These are phyloP conservation scores for Paecilomyces dactylethromorphus DNA, from an alignment of 2,329 filamentous ascomycete species.

Conservation along the genomic window DNA sequence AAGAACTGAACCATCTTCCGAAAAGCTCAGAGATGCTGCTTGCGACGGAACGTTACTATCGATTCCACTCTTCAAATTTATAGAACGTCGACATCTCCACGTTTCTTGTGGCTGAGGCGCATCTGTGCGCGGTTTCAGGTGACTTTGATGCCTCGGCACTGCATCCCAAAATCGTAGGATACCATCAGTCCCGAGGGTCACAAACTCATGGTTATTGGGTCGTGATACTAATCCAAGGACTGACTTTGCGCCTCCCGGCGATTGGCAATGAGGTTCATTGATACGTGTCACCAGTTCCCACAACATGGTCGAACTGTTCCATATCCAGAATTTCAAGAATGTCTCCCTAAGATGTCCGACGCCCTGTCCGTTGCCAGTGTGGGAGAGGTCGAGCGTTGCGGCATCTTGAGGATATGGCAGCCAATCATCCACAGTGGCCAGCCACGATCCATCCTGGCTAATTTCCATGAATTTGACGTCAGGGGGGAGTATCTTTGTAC, in stretches of 20 bases:
- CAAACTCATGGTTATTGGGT: conserved; percentile 64
- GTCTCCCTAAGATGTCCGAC: conserved; percentile 56
- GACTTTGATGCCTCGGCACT: conserved; percentile 61
- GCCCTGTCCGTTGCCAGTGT: conserved; percentile 37
- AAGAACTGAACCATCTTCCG: conserved; percentile 77
- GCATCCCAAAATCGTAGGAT: conserved; percentile 76
- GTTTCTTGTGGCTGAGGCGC: conserved; percentile 52
- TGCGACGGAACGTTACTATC: conserved; percentile 27
- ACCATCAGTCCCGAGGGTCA: conserved; percentile 77
- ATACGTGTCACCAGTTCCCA: conserved; percentile 78
- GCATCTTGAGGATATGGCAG: conserved; percentile 64
- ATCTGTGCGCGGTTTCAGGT: conserved; percentile 50
- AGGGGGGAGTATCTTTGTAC: conserved; percentile 67
- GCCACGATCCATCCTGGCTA: conserved; percentile 76
- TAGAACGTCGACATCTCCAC: conserved; percentile 63
- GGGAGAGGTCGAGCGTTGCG: conserved; percentile 44
- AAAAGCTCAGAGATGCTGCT: conserved; percentile 66
- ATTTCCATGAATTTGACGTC: conserved; percentile 68
- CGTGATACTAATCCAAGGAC: conserved; percentile 70
- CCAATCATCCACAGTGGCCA: conserved; percentile 92
- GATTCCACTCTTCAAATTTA: conserved; percentile 40
- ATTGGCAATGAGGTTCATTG: conserved; percentile 67
- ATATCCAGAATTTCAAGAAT: conserved; percentile 86
- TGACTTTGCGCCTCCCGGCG: conserved; percentile 44
- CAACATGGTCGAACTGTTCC: conserved; percentile 45